Evolutionary conservation across 768 basidiomycete species (phyloP), one percentile per base, ranked within the genome.

Genomic region (Suillus brevipes): DNA sequence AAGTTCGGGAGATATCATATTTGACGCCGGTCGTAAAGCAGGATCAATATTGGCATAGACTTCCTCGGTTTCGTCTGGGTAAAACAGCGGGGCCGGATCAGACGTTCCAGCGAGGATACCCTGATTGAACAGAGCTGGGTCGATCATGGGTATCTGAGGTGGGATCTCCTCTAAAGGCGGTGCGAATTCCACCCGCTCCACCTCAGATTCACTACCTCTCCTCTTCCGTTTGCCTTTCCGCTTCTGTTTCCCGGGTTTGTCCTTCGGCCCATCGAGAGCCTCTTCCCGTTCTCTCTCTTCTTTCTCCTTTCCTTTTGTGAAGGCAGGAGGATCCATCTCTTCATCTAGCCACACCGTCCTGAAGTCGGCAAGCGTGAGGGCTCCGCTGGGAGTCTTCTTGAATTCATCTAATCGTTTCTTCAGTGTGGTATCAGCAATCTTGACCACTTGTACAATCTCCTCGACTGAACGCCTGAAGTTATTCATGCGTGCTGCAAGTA

Each of bases 361-460:
- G 74, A 96, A 98, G 76, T 98, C 95, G 14, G 89, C 88, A 60
- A 99, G 80, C 2, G 95, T 96, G 71, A 98, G 78, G 43, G 84
- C 83, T 14, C 93, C 95, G 71, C 91, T 94, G 0, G 90, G 89
- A 2, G 95, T 98, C 69, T 86, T 87, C 74, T 89, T 93, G 82
- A 99, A 99, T 79, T 99, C 97, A 31, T 95, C 92, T 18, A 99
- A 80, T 20, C 97, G 87, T 77, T 97, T 98, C 79, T 89, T 89
- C 50, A 99, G 78, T 4, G 97, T 99, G 13, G 89, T 89, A 72
- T 98, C 95, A n/a, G 95, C 94, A 69, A 98, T 97, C 79, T 99
- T 99, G 69, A 99, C 97, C 18, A 99, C 95, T 74, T 99, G 97
- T 23, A 98, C 95, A 56, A 99, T 92, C 77, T 99, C 97, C 73